Conservation (phyloP, 129 eudicot species). For the Helianthus tuberosus region DNA sequence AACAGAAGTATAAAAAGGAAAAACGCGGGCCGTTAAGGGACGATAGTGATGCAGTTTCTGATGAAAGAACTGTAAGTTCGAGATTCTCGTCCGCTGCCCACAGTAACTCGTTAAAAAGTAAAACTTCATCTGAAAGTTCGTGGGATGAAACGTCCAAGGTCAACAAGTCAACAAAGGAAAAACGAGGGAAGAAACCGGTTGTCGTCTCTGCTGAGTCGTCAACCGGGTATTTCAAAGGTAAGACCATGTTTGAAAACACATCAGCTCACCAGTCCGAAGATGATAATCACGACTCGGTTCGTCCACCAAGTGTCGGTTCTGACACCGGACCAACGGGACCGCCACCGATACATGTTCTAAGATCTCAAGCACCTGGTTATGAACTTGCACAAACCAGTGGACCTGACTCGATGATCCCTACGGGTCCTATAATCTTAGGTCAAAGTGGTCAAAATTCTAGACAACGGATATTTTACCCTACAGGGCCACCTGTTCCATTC, state of each 20-base stretch:
- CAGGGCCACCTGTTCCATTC: slow-evolving; percentile 98
- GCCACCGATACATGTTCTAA: slow-evolving; percentile 37
- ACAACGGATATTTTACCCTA: slow-evolving; percentile 75
- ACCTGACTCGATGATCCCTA: slow-evolving; percentile 62
- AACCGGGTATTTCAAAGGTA: slow-evolving; percentile 56
- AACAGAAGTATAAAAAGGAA: slow-evolving; percentile 54
- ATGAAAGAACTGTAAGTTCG: slow-evolving; percentile 66
- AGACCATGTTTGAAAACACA: slow-evolving; percentile 47
- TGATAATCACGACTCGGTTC: slow-evolving; percentile 49
- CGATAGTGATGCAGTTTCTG: slow-evolving; percentile 43
- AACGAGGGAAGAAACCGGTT: slow-evolving; percentile 60
- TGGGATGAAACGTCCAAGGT: slow-evolving; percentile 74
- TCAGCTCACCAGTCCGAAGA: slow-evolving; percentile 45
- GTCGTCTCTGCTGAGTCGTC: slow-evolving; percentile 43
- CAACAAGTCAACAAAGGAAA: slow-evolving; percentile 63
- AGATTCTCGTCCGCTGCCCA: slow-evolving; percentile 79
- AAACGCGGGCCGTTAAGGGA: slow-evolving; percentile 53
- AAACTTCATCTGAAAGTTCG: slow-evolving; percentile 87
- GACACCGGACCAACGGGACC: slow-evolving; percentile 47
- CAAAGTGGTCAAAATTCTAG: slow-evolving; percentile 63
- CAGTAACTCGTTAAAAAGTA: slow-evolving; percentile 72
- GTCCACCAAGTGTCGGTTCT: slow-evolving; percentile 30
- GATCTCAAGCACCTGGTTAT: slow-evolving; percentile 44
- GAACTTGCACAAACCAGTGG: slow-evolving; percentile 74
- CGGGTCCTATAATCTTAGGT: slow-evolving; percentile 58